Percentiles rank a stretch among this genome's conserved stretches.
Conservation (phyloP, 2,329 filamentous ascomycete genomes). For the Macrophomina tecta region DNA sequence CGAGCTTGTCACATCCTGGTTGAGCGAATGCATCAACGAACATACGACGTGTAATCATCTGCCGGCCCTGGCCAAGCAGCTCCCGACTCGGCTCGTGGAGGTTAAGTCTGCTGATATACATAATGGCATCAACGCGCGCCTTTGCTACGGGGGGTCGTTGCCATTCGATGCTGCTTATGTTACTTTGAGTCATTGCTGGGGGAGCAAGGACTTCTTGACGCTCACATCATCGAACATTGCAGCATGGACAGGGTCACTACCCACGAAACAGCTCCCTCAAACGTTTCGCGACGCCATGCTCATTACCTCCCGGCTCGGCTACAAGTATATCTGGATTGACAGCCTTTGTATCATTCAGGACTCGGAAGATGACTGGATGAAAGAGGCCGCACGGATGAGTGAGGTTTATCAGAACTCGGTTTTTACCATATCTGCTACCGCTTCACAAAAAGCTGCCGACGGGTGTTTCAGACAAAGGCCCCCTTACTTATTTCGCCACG, state of each 20-base stretch:
- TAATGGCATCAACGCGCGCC: neutral
- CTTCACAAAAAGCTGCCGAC: neutral
- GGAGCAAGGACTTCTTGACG: neutral
- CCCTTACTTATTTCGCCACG: neutral
- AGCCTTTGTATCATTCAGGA: conserved; percentile 31
- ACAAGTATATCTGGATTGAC: conserved; percentile 31
- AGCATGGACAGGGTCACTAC: neutral
- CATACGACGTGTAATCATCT: neutral
- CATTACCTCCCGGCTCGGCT: conserved; percentile 7
- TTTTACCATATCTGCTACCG: conserved; percentile 11
- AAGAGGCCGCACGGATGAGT: conserved; percentile 15
- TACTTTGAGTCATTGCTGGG: conserved; percentile 15
- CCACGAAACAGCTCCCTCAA: neutral
- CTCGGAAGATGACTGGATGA: conserved; percentile 24
- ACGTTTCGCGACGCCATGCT: conserved; percentile 30
- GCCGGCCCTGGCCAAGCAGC: neutral
- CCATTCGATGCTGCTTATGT: neutral
- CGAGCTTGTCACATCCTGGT: conserved; percentile 1
- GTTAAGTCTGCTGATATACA: neutral
- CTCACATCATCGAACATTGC: neutral
- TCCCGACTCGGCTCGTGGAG: conserved; percentile 6
- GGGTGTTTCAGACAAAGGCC: conserved; percentile 6
- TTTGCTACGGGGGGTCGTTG: neutral
- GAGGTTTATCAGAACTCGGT: conserved; percentile 6
- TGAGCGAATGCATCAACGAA: conserved; percentile 2